Base-by-base conservation (phyloP, 129 eudicot genomes). In the Solidago caesia region DNA sequence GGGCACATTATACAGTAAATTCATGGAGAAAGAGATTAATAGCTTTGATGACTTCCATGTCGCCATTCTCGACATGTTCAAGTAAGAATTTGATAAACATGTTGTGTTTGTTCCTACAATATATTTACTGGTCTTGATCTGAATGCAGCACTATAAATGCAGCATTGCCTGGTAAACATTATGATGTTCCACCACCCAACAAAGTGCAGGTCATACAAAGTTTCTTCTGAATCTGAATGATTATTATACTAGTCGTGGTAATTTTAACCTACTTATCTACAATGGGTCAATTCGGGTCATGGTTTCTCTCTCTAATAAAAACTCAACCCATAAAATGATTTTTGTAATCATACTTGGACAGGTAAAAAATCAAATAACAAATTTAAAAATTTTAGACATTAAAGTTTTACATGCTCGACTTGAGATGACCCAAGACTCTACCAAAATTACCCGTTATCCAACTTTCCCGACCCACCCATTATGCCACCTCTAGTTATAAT, bases 151-250 rank as follows among this genome's bases (percentile, higher is more conserved):
- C 92, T 12, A 82, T 93, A 75, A 93, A 93, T 55, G 84, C 91
- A 63, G 90, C 97, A 64, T 75, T 93, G 85, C 98, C 98, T 13
- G 97, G 98, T 44, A 93, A 90, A 85, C 98, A 93, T 64, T 93
- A 84, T 42, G 96, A 93, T 79, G 91, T 80, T 75, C 98, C 98
- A 41, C 82, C 87, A 10, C 84, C 63, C 25, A 55, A 83, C 56
- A 84, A 90, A 83, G 85, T 90, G 26, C 73, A 93, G 96, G 96
- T 92, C 64, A 46, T 68, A 49, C 70, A 49, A 44, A 12, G 68
- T 59, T 71, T 27, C 71, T 55, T 75, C 14, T 58, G 57, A 26
- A 42, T 69, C 49, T 25, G 21, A 45, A 62, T 6, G 12, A 71
- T 11, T 26, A 43, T 62, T 7, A 26, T 12, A 12, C n/a, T 1